Base-by-base conservation (phyloP, 495 filamentous ascomycete species). In the Aspergillus bertholletiae region DNA sequence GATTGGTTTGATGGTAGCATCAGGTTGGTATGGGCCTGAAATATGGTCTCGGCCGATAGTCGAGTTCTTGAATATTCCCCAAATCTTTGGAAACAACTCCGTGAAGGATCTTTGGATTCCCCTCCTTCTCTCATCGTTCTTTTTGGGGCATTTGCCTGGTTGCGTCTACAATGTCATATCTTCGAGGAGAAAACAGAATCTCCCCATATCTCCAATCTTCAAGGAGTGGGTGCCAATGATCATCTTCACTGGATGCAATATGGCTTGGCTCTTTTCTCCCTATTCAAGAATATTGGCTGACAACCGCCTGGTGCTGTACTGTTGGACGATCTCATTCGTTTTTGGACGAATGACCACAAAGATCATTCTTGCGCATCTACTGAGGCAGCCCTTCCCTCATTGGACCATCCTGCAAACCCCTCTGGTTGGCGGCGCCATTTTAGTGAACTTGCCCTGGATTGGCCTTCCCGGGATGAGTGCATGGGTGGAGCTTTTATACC, bases 331-430 rank as follows among this genome's bases (percentile, higher is more conserved):
- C 80, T 88, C 88, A 22, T 92, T 97, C 57, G 94, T 97, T 54
- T 97, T 97, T 67, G 94, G 94, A n/a, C 89, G 94, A 53, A 96
- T 99, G 92, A 97, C 95, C 2, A 99, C 94, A 47, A 97, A 97
- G 77, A 97, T 97, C 71, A 97, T 99, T 66, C 83, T 99, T 15
- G 93, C 95, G 11, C 94, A 99, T 68, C 75, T 99, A 15, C 88
- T 93, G 4, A 85, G 84, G 50, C 95, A 97, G 69, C 90, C 93
- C 2, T 98, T 97, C 73, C 94, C 94, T 0, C 92, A 88, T 76
- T 97, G 93, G 92, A 98, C 94, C 15, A 80, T 92, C 32, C 85
- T 98, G 79, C 79, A 97, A 22, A 81, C 79, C 37, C 94, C 94
- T 11, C 80, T 98, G 17, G 74, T 97, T 35, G 86, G 86, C 7